Conservation (phyloP, 352 stramenopile genomes). For the Phytophthora foliorum region DNA sequence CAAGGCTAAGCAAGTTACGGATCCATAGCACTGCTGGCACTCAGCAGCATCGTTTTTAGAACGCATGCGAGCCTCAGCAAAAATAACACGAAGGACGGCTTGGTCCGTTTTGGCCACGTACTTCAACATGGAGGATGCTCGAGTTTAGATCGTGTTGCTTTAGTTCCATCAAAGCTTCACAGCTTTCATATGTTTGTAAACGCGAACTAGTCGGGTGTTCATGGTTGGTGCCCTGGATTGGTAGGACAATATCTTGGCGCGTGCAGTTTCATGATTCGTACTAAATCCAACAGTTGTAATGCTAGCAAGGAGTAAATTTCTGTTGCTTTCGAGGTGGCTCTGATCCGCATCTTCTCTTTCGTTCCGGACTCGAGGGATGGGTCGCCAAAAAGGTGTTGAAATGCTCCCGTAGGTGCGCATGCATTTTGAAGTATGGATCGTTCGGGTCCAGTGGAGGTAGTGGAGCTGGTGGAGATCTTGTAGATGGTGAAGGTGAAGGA, state of each 20-base stretch:
- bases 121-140: conserved; percentile 15
- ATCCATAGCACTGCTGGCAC: conserved; percentile 32
- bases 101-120: conserved; percentile 24
- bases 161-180: neutral
- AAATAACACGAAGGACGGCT: conserved; percentile 29
- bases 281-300: neutral
- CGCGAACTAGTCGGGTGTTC: neutral
- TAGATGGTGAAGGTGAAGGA: conserved; percentile 24
- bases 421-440: conserved; percentile 32
- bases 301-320: conserved; percentile 2
- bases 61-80: conserved; percentile 22
- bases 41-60: conserved; percentile 36
- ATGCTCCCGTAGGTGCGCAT: conserved; percentile 23
- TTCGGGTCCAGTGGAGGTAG: conserved; percentile 20
- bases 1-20: conserved; percentile 31
- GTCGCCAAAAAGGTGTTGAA: conserved; percentile 22
- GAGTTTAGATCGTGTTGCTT: conserved; percentile 6
- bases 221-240: neutral
- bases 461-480: conserved; percentile 17
- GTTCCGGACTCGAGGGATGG: neutral
- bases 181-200: conserved; percentile 1
- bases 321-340: conserved; percentile 10
- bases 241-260: neutral
- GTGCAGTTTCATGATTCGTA: neutral
- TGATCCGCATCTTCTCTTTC: neutral